Evolutionary conservation across 2,329 filamentous ascomycete species (phyloP).

Genomic region (Neoscytalidium dimidiatum): DNA sequence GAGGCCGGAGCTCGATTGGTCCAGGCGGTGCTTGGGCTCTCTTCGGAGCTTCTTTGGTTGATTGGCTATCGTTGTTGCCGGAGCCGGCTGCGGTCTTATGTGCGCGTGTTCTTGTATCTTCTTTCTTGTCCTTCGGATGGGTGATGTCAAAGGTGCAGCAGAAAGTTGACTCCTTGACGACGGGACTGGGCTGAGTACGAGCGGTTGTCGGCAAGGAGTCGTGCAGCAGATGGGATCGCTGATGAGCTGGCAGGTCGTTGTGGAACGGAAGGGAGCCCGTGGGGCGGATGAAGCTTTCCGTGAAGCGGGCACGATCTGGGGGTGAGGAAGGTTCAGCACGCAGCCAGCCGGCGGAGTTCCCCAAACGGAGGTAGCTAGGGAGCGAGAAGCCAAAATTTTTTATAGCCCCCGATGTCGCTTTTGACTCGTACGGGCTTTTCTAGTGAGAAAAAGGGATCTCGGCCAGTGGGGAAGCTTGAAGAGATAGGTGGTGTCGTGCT

Average conservation of each 20-base stretch:
- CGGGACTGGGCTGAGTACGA: too few species aligned
- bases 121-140: too few species aligned
- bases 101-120: too few species aligned
- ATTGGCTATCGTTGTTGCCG: not conserved
- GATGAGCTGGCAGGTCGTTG: slow-evolving; percentile 4
- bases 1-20: not conserved
- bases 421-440: not conserved
- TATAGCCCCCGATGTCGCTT: slow-evolving; percentile 9
- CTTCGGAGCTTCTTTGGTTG: not conserved
- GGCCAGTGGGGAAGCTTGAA: not conserved
- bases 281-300: not conserved
- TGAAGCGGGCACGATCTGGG: not conserved
- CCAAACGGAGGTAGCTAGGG: not conserved
- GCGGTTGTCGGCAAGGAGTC: slow-evolving; percentile 2
- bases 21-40: not conserved
- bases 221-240: not conserved
- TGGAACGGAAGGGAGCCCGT: not conserved
- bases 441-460: not conserved
- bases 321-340: not conserved
- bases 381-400: not conserved
- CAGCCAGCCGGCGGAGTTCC: not conserved
- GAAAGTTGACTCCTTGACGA: too few species aligned
- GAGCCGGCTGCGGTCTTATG: not conserved
- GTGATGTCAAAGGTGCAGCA: too few species aligned
- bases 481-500: not conserved